These are phyloP conservation scores for Penicillium sp. DNA, from an alignment of 2,329 filamentous ascomycete species.

Conservation along the genomic window DNA sequence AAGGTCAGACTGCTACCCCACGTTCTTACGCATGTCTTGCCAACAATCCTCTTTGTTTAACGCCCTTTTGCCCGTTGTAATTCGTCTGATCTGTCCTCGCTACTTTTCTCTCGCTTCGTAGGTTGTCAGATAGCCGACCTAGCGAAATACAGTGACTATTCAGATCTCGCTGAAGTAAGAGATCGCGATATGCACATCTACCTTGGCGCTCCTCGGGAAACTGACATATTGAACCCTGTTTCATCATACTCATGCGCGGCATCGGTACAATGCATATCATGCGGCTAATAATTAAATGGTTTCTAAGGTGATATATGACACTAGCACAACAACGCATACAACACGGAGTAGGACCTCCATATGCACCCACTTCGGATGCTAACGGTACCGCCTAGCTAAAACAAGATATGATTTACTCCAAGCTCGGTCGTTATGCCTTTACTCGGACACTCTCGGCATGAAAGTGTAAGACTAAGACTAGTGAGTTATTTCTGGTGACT, in stretches of 20 bases:
- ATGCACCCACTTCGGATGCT: background rate
- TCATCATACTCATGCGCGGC: background rate
- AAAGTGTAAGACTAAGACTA: background rate
- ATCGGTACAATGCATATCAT: conserved; percentile 1
- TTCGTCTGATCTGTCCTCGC: background rate
- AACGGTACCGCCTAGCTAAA: background rate
- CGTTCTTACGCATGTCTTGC: background rate
- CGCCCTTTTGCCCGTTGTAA: background rate
- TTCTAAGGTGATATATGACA: background rate
- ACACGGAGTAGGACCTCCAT: background rate
- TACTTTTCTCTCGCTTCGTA: background rate
- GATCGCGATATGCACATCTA: background rate
- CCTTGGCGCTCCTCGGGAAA: background rate
- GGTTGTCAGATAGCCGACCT: background rate
- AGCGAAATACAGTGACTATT: background rate
- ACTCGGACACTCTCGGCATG: background rate
- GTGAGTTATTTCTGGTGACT: background rate
- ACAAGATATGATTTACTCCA: background rate
- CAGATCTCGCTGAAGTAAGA: background rate
- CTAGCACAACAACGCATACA: background rate
- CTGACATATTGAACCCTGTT: background rate
- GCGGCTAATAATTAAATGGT: background rate
- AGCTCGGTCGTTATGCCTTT: background rate
- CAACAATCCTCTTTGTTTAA: background rate
- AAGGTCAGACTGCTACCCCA: background rate